Evolutionary conservation across 768 basidiomycete species (phyloP).

Genomic region (Strobilomyces confusus): DNA sequence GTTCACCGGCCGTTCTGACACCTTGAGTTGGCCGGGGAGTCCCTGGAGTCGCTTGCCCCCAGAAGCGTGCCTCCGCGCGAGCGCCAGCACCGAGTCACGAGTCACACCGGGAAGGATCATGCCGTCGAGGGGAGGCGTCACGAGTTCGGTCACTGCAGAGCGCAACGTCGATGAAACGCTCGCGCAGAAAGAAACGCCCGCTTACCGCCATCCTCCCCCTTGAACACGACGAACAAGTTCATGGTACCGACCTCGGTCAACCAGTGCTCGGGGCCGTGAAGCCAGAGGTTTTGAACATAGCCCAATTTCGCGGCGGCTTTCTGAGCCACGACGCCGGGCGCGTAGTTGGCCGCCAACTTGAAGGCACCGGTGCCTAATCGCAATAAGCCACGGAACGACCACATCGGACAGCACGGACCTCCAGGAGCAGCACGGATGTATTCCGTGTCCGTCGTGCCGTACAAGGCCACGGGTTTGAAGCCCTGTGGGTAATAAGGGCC

Average conservation of each 20-base stretch:
- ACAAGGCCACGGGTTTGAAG: conserved; percentile 88
- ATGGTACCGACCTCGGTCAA: conserved; percentile 80
- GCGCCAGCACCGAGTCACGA: conserved; percentile 46
- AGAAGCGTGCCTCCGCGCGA: conserved; percentile 54
- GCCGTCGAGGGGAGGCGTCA: conserved; percentile 64
- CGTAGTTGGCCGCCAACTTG: conserved; percentile 88
- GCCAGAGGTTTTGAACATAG: conserved; percentile 88
- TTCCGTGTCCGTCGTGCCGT: conserved; percentile 64
- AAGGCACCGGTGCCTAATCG: conserved; percentile 72
- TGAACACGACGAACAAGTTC: conserved; percentile 86
- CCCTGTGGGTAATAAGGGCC: conserved; percentile 85
- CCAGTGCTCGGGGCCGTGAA: conserved; percentile 61
- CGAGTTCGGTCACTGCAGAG: conserved; percentile 46
- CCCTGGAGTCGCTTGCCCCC: conserved; percentile 43
- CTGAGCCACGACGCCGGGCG: conserved; percentile 83
- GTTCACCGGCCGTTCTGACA: conserved; percentile 67
- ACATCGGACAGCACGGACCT: conserved; percentile 37
- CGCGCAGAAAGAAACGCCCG: background rate
- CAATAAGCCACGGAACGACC: conserved; percentile 6
- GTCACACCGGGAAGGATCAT: conserved; percentile 70
- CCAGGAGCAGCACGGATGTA: conserved; percentile 84
- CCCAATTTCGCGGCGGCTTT: conserved; percentile 69
- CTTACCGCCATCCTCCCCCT: conserved; percentile 61
- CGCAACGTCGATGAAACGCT: background rate
- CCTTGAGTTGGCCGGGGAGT: conserved; percentile 51